A percentile compares a stretch with the other conserved stretches of the same genome.
Evolutionary conservation across 768 basidiomycete genomes (phyloP).

Genomic region (Rhodosporidiobolus sp.): DNA sequence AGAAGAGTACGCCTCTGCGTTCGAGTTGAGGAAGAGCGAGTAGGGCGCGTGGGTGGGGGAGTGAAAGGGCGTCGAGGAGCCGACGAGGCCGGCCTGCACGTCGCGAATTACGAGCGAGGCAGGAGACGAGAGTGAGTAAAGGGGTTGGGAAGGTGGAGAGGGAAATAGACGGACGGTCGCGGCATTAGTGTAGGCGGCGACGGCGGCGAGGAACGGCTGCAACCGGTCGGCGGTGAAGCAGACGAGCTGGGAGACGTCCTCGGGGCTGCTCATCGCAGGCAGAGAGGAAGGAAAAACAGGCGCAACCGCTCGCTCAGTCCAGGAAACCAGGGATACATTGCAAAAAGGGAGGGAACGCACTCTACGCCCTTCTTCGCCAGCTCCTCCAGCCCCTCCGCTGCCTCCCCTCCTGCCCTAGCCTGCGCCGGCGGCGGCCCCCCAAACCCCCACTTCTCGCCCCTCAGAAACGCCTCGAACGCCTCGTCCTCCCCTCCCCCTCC

Average conservation of each 20-base stretch:
- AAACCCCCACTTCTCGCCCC: constrained; percentile 36
- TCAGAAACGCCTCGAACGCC: constrained; percentile 30
- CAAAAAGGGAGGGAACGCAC: constrained; percentile 10
- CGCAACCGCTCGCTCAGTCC: not conserved
- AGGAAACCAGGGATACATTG: not conserved
- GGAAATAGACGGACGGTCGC: constrained; percentile 9
- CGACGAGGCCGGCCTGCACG: constrained; percentile 29
- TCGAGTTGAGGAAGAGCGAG: constrained; percentile 17
- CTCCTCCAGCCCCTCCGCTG: constrained; percentile 3
- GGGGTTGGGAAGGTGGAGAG: not conserved
- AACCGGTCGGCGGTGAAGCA: constrained; percentile 33
- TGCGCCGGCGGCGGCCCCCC: constrained; percentile 1
- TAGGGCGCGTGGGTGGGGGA: constrained; percentile 4
- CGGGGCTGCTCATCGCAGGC: not conserved
- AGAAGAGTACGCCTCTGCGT: not conserved
- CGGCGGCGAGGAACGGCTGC: constrained; percentile 27
- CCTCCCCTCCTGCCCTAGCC: not conserved
- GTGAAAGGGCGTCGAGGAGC: constrained; percentile 35
- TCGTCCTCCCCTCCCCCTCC: constrained; percentile 2
- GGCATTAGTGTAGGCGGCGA: constrained; percentile 7
- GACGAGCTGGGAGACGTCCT: constrained; percentile 23
- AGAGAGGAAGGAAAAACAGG: not conserved
- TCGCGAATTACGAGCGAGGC: not conserved
- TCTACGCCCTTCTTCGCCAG: not conserved
- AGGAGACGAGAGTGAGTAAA: not conserved